Base-by-base conservation (phyloP, 2,329 filamentous ascomycete genomes). In the Pleomassaria siparia region DNA sequence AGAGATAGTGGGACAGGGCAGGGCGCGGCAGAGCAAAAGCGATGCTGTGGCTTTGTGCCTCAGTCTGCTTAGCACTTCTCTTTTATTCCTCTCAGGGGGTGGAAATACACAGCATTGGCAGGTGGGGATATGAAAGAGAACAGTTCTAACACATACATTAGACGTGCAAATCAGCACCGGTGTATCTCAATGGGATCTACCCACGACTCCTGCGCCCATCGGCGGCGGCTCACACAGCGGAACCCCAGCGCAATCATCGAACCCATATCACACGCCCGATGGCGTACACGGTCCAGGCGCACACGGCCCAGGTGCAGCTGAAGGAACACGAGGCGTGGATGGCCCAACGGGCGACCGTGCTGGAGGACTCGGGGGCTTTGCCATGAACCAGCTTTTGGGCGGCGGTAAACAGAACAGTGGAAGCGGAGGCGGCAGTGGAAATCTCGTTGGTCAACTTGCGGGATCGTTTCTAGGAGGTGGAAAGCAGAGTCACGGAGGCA, bases 131-230 rank as follows among this genome's bases (percentile, higher is more conserved):
- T 13, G 13, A 37, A 18, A 20, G 33, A 18, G 33, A 28, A 32
- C 25, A 42, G 18, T 29, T 45, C 46, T 51, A 37, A 53, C 35
- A 47, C 33, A 2, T 20, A 28, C 24, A 12, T 33, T 32, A 67
- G 64, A 82, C 66, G 86, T 89, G 42, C 85, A 88, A 69, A 80
- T 89, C 45, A 84, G 83, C 44, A 88, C 85, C 7, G 86, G 86
- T 40, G 77, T 82, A 29, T 87, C 85, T 53, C 85, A 88, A 70
- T 89, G 86, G 86, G 85, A 88, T n/a, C 78, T 80, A 25, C 86
- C 86, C 25, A 88, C 82, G 12, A 76, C 82, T 49, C 78, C 84
- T 41, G 84, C 81, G 7, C 83, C 80, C 18, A 82, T 83, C 52
- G 82, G 62, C 75, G 62, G 84, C 81, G 29, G 84, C 81, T 37